phyloP scores from a whole-genome alignment of 2,329 filamentous ascomycete species.

The Cercospora nicotianae region DNA sequence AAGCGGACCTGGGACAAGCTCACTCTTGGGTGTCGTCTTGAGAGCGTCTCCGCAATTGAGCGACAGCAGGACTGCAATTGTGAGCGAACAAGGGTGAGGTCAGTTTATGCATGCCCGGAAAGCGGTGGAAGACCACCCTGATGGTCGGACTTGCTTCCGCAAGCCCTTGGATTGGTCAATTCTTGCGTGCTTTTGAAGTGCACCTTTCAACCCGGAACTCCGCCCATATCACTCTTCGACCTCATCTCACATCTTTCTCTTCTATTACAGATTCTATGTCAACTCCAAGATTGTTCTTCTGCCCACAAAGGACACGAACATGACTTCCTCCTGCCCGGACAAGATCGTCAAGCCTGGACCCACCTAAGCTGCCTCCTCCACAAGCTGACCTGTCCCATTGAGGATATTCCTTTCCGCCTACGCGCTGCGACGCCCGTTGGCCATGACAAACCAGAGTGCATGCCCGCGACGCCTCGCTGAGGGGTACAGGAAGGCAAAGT shows the following conservation, averaged over 20 bases:
- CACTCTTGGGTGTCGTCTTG: not conserved
- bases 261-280: not conserved
- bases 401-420: not conserved
- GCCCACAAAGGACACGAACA: not conserved
- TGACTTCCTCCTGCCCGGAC: constrained; percentile 14
- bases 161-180: not conserved
- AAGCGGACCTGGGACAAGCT: not conserved
- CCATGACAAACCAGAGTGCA: not conserved
- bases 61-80: not conserved
- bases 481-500: not conserved
- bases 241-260: not conserved
- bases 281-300: not conserved
- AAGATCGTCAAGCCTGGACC: constrained; percentile 5
- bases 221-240: not conserved
- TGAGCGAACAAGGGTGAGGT: not conserved
- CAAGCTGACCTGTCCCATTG: constrained; percentile 1
- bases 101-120: not conserved
- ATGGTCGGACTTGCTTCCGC: not conserved
- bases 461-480: not conserved
- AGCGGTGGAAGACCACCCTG: not conserved
- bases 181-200: not conserved
- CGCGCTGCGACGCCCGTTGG: not conserved
- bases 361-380: constrained; percentile 5
- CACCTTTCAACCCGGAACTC: not conserved
- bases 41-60: not conserved